Evolutionary conservation across 2,329 filamentous ascomycete species (phyloP), one percentile per base, ranked within the genome.

Genomic region (Pleurostoma richardsiae): DNA sequence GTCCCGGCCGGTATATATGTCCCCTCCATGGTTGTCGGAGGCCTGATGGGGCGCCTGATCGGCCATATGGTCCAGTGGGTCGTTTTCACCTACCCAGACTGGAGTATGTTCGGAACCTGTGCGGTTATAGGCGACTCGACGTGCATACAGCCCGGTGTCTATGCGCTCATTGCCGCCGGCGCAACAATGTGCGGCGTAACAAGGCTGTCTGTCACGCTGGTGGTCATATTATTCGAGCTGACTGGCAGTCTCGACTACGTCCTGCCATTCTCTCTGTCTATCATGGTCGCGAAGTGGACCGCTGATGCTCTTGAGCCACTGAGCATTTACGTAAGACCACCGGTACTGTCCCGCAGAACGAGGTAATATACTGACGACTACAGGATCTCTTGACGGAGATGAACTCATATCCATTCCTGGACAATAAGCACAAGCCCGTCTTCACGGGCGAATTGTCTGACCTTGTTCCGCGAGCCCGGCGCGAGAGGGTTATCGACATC

Each of bases 111-210:
- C 71, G 80, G 83, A 26, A 74, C 77, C 10, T 97, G 94, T 59
- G 80, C 85, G 4, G 76, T 80, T 5, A 75, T 79, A 44, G 80
- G 82, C 38, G 83, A 88, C 30, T 86, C 89, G 49, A 85, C 86
- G 2, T 97, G 94, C 62, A 89, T 99, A 42, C 91, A 95, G 42
- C 94, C 94, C 1, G 94, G 94, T n/a, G 90, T 97, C 0, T 99
- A 99, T 62, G 94, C 90, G 1, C 78, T 99, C 49, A 90, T 96
- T 48, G 92, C 91, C 11, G 94, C 94, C 40, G 94, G 94, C 11
- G 90, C 94, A 2, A 96, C 92, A 30, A 97, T 99, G 94, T 97
- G 92, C 55, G 94, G 94, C 43, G 94, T 97, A 3, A 99, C 94
- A 2, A 81, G 94, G 43, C 70, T 99, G 2, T 96, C 91, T 0